These are phyloP conservation scores for Allomyces macrogynus DNA, from an alignment of 192 early-diverging fungal species.

Conservation along the genomic window DNA sequence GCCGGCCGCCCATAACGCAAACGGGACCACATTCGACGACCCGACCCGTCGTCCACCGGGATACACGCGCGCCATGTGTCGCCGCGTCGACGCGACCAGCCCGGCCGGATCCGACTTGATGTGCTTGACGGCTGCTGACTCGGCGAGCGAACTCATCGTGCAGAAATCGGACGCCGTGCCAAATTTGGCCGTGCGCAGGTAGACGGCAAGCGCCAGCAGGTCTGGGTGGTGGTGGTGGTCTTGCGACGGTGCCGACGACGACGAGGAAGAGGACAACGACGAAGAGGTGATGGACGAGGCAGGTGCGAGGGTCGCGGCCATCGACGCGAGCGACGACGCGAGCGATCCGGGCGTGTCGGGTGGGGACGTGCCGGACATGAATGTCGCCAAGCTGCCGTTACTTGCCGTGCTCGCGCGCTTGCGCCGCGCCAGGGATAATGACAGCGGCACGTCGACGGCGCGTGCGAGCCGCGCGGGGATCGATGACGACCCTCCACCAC, in stretches of 20 bases:
- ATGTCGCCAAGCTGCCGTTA: too few species aligned
- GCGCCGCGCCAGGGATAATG: too few species aligned
- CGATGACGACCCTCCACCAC: too few species aligned
- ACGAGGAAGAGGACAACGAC: background rate
- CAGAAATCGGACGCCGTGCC: background rate
- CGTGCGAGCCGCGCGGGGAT: too few species aligned
- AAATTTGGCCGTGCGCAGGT: constrained; percentile 2
- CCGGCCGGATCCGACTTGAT: constrained; percentile 26
- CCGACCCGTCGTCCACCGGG: constrained; percentile 53
- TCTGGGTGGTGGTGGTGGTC: background rate
- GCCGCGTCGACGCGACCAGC: constrained; percentile 28
- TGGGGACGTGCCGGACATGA: too few species aligned
- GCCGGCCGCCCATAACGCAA: constrained; percentile 57
- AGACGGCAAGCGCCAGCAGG: background rate
- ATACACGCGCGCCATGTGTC: constrained; percentile 49
- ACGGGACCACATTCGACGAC: constrained; percentile 67
- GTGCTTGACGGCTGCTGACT: constrained; percentile 33
- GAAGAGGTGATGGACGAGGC: background rate
- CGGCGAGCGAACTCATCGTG: constrained; percentile 51
- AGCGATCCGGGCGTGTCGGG: too few species aligned
- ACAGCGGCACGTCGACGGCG: too few species aligned
- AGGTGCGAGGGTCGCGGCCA: too few species aligned
- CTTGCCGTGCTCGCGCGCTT: too few species aligned
- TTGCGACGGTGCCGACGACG: background rate
- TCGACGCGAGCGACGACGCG: too few species aligned